These are phyloP conservation scores for Trichosanthes truncata DNA, from an alignment of 306 rosid species.

Conservation along the genomic window DNA sequence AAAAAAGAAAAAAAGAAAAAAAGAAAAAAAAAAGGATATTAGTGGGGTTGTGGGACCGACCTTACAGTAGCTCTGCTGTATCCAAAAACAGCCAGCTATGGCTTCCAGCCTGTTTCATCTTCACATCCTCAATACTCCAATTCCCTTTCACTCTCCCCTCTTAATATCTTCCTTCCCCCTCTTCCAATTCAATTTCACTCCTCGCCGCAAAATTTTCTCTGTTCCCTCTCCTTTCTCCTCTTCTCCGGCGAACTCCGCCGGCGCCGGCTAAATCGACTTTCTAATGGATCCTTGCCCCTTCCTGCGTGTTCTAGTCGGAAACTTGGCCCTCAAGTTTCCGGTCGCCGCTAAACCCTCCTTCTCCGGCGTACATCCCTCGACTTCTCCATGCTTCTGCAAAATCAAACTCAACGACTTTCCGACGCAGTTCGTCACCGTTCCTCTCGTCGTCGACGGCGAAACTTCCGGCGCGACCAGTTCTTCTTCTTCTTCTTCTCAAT, in stretches of 20 bases:
- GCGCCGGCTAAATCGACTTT: neutral
- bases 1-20: neutral
- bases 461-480: neutral
- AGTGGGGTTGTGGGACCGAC: conserved; percentile 6
- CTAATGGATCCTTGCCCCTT: conserved; percentile 75
- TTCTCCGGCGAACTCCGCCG: neutral
- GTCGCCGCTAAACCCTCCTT: conserved; percentile 32
- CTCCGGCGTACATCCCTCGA: conserved; percentile 49
- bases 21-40: neutral
- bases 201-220: neutral
- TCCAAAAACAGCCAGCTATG: conserved; percentile 7
- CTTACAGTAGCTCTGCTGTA: conserved; percentile 10
- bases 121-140: neutral
- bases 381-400: conserved; percentile 49
- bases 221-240: neutral
- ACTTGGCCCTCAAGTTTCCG: conserved; percentile 50
- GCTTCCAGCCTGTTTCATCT: conserved; percentile 12
- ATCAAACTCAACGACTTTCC: conserved; percentile 39
- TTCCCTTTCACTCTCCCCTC: neutral
- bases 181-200: neutral
- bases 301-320: conserved; percentile 63
- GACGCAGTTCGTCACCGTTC: conserved; percentile 29
- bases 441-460: conserved; percentile 15
- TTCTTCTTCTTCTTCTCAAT: neutral
- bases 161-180: neutral